Evolutionary conservation across 495 filamentous ascomycete species (phyloP).

Genomic region (Penicillium goetzii): DNA sequence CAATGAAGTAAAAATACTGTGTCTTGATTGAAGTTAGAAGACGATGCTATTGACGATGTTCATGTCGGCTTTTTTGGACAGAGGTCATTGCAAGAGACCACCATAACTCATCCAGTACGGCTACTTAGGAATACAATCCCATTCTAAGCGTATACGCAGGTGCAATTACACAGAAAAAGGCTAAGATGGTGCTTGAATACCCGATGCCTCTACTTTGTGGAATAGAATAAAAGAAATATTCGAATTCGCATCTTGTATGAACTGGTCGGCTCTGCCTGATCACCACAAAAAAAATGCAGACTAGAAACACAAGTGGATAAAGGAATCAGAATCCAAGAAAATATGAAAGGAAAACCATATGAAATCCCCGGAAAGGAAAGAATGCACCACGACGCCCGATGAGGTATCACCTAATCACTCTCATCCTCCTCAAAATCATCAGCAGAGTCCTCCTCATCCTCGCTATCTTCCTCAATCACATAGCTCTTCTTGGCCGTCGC

Average conservation of each 20-base stretch:
- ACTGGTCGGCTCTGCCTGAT: conserved; percentile 27
- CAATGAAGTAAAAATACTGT: neutral
- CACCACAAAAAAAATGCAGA: conserved; percentile 17
- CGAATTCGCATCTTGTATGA: conserved; percentile 15
- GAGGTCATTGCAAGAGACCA: too few species aligned
- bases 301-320: conserved; percentile 17
- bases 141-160: neutral
- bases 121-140: neutral
- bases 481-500: conserved; percentile 57
- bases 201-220: too few species aligned
- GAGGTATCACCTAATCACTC: conserved; percentile 36
- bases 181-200: neutral
- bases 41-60: too few species aligned
- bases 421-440: conserved; percentile 48
- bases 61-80: too few species aligned
- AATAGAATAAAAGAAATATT: conserved; percentile 2
- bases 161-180: neutral
- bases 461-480: conserved; percentile 57
- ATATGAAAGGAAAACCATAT: conserved; percentile 9
- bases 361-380: conserved; percentile 16
- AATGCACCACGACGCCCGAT: conserved; percentile 10
- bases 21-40: neutral
- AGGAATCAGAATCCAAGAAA: conserved; percentile 17
- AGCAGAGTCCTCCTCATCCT: conserved; percentile 47
- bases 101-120: neutral